A percentile compares a stretch with the other conserved stretches of the same genome.
Evolutionary conservation across 331 rosid genomes (phyloP).

Genomic region (Prunus yedoensis): DNA sequence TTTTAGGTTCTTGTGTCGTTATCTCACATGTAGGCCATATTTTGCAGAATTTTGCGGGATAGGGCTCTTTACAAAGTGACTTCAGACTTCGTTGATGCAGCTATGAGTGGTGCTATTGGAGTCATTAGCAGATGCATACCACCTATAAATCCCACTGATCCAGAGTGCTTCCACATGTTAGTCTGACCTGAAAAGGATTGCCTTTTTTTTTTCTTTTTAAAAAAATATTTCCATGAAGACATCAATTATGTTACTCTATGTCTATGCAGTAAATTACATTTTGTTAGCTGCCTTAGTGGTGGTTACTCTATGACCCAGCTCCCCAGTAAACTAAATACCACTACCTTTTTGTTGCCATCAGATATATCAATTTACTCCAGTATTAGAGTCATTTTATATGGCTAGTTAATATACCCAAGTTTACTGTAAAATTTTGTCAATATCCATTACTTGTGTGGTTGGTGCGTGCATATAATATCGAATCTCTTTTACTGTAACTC

Average conservation of each 20-base stretch:
- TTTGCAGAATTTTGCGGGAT: slow-evolving; percentile 87
- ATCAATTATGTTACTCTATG: background rate
- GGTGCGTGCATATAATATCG: background rate
- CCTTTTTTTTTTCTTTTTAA: background rate
- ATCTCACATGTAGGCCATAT: background rate
- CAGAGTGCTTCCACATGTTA: slow-evolving; percentile 99
- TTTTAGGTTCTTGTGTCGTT: background rate
- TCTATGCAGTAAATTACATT: background rate
- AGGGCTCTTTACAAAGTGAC: slow-evolving; percentile 99
- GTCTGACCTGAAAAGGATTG: slow-evolving; percentile 33
- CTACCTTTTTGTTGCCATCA: background rate
- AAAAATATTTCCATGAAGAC: background rate
- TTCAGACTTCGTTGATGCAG: slow-evolving; percentile 95
- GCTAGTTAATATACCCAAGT: slow-evolving; percentile 3
- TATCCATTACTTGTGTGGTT: background rate
- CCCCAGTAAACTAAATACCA: background rate
- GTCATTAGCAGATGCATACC: slow-evolving; percentile 95
- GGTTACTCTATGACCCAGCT: background rate
- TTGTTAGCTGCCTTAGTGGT: slow-evolving; percentile 2
- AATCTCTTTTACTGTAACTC: background rate
- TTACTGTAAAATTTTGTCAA: background rate
- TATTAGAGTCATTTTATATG: background rate
- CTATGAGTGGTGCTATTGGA: slow-evolving; percentile 89
- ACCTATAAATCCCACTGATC: slow-evolving; percentile 97
- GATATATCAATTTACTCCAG: too few species aligned